Percentiles rank a stretch among this genome's conserved stretches.
phyloP scores from a whole-genome alignment of 176 grass and related monocot genomes.

The Lolium perenne region DNA sequence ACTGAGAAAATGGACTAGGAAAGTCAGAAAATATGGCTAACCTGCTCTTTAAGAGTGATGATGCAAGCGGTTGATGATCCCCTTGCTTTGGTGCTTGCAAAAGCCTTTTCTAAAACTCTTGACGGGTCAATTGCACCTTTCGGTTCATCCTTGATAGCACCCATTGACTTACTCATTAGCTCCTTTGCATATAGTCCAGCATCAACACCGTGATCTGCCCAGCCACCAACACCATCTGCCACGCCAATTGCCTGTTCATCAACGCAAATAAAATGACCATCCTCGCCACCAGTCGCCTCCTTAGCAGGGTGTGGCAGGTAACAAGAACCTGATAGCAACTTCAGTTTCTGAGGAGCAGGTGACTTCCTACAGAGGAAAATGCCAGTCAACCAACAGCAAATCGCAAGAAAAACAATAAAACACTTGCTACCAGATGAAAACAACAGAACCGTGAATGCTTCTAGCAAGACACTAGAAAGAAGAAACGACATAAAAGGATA shows the following conservation, averaged over 20 bases:
- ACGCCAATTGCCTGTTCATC: slow-evolving; percentile 88
- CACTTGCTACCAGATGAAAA: not conserved
- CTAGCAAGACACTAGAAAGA: not conserved
- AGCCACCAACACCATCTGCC: slow-evolving; percentile 97
- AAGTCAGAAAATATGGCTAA: slow-evolving; percentile 30
- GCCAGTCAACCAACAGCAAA: not conserved
- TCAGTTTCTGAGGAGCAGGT: slow-evolving; percentile 51
- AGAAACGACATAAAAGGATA: not conserved
- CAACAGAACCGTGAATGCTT: not conserved
- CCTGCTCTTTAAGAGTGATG: slow-evolving; percentile 86
- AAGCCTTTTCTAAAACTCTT: slow-evolving; percentile 93
- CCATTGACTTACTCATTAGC: slow-evolving; percentile 80
- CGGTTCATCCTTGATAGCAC: slow-evolving; percentile 80
- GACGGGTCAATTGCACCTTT: slow-evolving; percentile 81
- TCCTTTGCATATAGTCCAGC: slow-evolving; percentile 90
- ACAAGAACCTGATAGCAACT: slow-evolving; percentile 87
- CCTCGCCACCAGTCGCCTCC: slow-evolving; percentile 93
- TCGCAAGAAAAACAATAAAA: slow-evolving; percentile 6
- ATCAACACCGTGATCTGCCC: slow-evolving; percentile 89
- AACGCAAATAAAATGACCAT: slow-evolving; percentile 90
- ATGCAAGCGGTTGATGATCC: slow-evolving; percentile 98
- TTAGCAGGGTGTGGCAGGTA: slow-evolving; percentile 96
- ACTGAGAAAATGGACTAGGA: not conserved
- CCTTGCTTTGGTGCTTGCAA: slow-evolving; percentile 76
- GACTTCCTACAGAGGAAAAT: slow-evolving; percentile 52